A percentile compares a stretch with the other conserved stretches of the same genome.
phyloP scores from a whole-genome alignment of 2,329 filamentous ascomycete species.

The Ceratocystis alfenasii region DNA sequence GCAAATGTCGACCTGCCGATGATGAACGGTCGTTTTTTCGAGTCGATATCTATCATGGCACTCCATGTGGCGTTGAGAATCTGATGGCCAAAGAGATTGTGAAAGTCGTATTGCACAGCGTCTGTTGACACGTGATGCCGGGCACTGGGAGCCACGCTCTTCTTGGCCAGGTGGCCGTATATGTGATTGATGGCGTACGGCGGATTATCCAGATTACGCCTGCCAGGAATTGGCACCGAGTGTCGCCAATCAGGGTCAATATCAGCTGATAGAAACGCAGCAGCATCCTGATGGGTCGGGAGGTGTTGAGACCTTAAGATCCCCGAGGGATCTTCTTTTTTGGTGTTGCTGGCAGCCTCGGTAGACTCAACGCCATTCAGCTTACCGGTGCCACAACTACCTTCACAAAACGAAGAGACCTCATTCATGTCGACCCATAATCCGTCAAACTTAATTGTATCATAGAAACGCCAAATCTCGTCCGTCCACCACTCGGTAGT shows the following conservation, averaged over 20 bases:
- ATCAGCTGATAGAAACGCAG: slow-evolving; percentile 13
- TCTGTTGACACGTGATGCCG: slow-evolving; percentile 55
- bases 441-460: slow-evolving; percentile 39
- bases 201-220: slow-evolving; percentile 57
- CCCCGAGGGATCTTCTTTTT: background rate
- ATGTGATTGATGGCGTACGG: slow-evolving; percentile 67
- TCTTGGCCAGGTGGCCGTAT: slow-evolving; percentile 47
- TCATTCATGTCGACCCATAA: slow-evolving; percentile 51
- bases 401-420: slow-evolving; percentile 53
- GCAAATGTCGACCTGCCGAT: slow-evolving; percentile 24
- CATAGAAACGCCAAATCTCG: slow-evolving; percentile 48
- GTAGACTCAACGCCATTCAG: slow-evolving; percentile 40
- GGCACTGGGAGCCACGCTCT: slow-evolving; percentile 45
- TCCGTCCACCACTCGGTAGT: slow-evolving; percentile 56
- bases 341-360: slow-evolving; percentile 24
- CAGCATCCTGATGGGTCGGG: background rate
- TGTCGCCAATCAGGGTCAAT: slow-evolving; percentile 20
- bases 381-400: slow-evolving; percentile 56
- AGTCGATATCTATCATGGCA: slow-evolving; percentile 51
- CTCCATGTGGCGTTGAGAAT: slow-evolving; percentile 62
- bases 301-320: too few relatives aligned
- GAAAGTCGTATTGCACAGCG: slow-evolving; percentile 65
- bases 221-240: slow-evolving; percentile 49
- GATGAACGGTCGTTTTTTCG: slow-evolving; percentile 65
- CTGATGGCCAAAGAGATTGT: slow-evolving; percentile 66